A percentile compares a stretch with the other conserved stretches of the same genome.
These are phyloP conservation scores for Backusella liffmaniae DNA, from an alignment of 192 early-diverging fungal genomes.

Conservation along the genomic window DNA sequence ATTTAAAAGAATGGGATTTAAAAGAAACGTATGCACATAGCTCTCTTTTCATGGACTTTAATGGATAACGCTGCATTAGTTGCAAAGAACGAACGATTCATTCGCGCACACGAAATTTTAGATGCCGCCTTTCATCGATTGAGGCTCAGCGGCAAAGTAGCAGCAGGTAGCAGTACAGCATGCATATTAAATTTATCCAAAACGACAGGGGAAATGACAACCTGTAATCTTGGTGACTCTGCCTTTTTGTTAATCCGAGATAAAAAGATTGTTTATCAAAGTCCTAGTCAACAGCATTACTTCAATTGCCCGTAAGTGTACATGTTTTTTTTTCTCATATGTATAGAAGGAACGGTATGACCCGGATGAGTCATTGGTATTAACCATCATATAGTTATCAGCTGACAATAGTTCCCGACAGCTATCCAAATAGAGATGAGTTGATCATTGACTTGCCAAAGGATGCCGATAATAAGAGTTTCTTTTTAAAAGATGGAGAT, in stretches of 20 bases:
- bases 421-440: slow-evolving; percentile 46
- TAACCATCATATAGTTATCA: slow-evolving; percentile 42
- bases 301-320: slow-evolving; percentile 54
- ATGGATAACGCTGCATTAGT: slow-evolving; percentile 60
- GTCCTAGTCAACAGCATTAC: slow-evolving; percentile 59
- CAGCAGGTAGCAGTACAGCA: slow-evolving; percentile 56
- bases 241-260: slow-evolving; percentile 56
- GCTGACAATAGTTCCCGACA: slow-evolving; percentile 53
- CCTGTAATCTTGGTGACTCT: slow-evolving; percentile 55
- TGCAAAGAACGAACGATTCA: slow-evolving; percentile 32
- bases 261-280: slow-evolving; percentile 51
- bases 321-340: not conserved
- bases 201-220: slow-evolving; percentile 49
- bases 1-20: not conserved
- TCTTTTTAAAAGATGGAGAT: slow-evolving; percentile 56
- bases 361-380: not conserved
- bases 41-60: slow-evolving; percentile 56
- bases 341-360: not conserved
- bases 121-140: slow-evolving; percentile 49
- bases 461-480: slow-evolving; percentile 48
- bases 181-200: slow-evolving; percentile 58
- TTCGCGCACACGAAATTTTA: slow-evolving; percentile 52
- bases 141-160: slow-evolving; percentile 48
- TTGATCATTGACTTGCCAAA: slow-evolving; percentile 57
- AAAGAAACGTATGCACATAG: slow-evolving; percentile 19